Conservation (phyloP, 495 filamentous ascomycete genomes). For the Penicillium herquei region DNA sequence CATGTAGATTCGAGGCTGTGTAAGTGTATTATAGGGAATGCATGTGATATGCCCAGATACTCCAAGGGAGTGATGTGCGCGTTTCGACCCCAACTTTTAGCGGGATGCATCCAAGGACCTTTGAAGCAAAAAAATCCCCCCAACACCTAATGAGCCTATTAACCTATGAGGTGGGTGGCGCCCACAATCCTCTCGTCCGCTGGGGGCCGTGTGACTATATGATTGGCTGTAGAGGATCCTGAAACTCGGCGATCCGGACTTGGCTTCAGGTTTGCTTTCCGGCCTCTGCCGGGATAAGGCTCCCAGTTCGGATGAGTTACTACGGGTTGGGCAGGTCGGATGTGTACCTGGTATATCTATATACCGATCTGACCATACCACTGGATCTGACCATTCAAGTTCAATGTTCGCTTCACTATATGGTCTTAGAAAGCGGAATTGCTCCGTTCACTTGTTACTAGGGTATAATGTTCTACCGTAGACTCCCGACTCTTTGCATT, state of each 20-base stretch:
- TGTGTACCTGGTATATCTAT: neutral
- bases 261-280: conserved; percentile 24
- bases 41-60: too few species aligned
- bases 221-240: conserved; percentile 22
- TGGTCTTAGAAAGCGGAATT: too few species aligned
- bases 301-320: conserved; percentile 1
- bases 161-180: conserved; percentile 32
- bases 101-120: conserved; percentile 22
- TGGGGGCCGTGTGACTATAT: neutral
- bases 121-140: neutral
- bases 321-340: conserved; percentile 1
- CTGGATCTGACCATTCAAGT: too few species aligned
- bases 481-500: neutral
- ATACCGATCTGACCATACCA: too few species aligned
- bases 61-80: too few species aligned
- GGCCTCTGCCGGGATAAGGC: conserved; percentile 20
- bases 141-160: neutral
- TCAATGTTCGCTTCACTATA: too few species aligned
- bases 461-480: too few species aligned
- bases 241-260: conserved; percentile 35
- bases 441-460: too few species aligned
- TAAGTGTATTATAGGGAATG: neutral
- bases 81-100: neutral
- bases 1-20: too few species aligned
- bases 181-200: conserved; percentile 20